Conservation (phyloP, 2,329 filamentous ascomycete species). For the Fusarium sp. region DNA sequence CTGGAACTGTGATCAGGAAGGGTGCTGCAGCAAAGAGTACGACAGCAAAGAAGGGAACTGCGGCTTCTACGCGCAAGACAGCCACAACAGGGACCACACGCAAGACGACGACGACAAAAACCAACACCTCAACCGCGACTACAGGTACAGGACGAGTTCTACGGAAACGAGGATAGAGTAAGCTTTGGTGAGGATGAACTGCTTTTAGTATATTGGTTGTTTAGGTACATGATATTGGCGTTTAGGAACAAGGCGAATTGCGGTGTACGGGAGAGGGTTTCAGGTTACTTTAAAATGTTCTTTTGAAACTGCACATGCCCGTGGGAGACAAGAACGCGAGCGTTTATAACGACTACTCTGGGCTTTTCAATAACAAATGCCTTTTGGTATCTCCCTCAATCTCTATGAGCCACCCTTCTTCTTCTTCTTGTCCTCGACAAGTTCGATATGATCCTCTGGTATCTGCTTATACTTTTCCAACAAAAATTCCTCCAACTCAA, state of each 20-base stretch:
- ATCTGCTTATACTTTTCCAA: constrained; percentile 90
- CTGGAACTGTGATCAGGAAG: constrained; percentile 75
- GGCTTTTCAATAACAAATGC: constrained; percentile 42
- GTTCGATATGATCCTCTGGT: constrained; percentile 94
- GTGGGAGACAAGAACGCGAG: constrained; percentile 35
- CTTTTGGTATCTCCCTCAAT: constrained; percentile 26
- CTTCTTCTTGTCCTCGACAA: constrained; percentile 97
- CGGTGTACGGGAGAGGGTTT: constrained; percentile 32
- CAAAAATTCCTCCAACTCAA: constrained; percentile 93
- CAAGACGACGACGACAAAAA: constrained; percentile 54
- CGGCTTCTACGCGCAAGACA: constrained; percentile 68
- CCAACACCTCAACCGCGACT: constrained; percentile 55
- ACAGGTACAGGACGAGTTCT: constrained; percentile 67
- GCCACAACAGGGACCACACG: constrained; percentile 65
- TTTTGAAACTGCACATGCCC: constrained; percentile 33
- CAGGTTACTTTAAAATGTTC: constrained; percentile 24
- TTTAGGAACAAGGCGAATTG: constrained; percentile 31
- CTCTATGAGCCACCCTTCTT: constrained; percentile 58
- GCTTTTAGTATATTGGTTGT: constrained; percentile 12
- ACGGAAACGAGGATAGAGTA: constrained; percentile 64
- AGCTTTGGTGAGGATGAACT: constrained; percentile 20
- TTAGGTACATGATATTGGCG: constrained; percentile 39
- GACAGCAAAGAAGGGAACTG: constrained; percentile 65
- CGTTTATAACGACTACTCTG: constrained; percentile 38
- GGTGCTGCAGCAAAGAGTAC: constrained; percentile 57